A percentile compares a stretch with the other conserved stretches of the same genome.
These are phyloP conservation scores for Climacium dendroides DNA, from an alignment of 225 moss, liverwort and hornwort genomes.

Conservation along the genomic window DNA sequence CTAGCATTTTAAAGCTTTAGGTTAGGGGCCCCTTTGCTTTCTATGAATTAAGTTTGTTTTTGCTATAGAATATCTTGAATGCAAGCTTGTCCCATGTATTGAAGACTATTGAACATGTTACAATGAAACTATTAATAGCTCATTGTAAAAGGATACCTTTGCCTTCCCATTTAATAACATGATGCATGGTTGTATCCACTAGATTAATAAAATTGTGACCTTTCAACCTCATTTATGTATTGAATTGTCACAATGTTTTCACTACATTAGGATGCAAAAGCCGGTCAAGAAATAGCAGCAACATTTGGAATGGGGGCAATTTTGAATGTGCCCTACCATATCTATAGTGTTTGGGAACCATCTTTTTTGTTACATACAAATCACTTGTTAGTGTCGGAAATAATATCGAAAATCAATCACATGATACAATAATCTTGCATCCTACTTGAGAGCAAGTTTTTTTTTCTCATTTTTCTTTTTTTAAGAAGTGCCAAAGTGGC, in stretches of 20 bases:
- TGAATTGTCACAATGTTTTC: background rate
- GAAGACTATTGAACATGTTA: background rate
- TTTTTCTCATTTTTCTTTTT: too few species aligned
- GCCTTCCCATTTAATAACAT: background rate
- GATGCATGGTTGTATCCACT: background rate
- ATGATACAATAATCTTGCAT: too few species aligned
- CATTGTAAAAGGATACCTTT: background rate
- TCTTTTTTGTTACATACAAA: background rate
- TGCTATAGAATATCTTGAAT: too few species aligned
- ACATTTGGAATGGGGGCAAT: background rate
- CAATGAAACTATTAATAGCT: background rate
- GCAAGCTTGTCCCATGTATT: background rate
- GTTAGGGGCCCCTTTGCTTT: too few species aligned
- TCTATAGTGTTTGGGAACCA: background rate
- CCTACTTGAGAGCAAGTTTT: too few species aligned
- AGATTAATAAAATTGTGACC: background rate
- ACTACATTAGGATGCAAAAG: background rate
- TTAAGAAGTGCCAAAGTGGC: too few species aligned
- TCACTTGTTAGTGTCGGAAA: background rate
- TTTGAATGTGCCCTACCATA: background rate
- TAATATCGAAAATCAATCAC: background rate
- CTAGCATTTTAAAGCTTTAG: too few species aligned
- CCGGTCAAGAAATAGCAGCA: background rate
- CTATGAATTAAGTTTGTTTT: too few species aligned
- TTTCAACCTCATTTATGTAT: background rate